A percentile compares a stretch with the other conserved stretches of the same genome.
Evolutionary conservation across 768 basidiomycete genomes (phyloP).

Genomic region (Rubroboletus satanas): DNA sequence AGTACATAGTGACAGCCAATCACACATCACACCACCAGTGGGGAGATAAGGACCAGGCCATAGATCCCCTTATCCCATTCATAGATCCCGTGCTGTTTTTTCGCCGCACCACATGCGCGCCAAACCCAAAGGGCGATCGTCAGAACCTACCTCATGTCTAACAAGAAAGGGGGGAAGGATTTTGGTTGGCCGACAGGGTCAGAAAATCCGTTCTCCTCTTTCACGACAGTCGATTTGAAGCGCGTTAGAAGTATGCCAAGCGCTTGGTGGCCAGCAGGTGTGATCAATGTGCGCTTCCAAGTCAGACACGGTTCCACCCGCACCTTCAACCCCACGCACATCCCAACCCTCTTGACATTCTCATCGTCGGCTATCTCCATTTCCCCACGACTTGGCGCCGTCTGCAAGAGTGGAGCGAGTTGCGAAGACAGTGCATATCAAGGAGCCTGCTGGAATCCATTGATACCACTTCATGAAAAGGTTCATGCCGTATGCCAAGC

Average conservation of each 20-base stretch:
- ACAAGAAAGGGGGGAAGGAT: neutral
- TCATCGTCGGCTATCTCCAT: neutral
- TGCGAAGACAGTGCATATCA: neutral
- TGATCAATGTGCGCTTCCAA: slow-evolving; percentile 8
- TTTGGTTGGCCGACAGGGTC: slow-evolving; percentile 3
- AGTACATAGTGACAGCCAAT: neutral
- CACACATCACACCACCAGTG: neutral
- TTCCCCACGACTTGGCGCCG: neutral
- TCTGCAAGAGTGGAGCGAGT: neutral
- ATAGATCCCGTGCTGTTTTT: slow-evolving; percentile 2
- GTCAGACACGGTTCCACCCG: neutral
- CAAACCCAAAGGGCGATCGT: neutral
- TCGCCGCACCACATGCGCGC: neutral
- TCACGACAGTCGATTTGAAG: neutral
- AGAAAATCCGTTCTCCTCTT: neutral
- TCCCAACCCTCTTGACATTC: neutral
- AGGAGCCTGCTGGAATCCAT: neutral
- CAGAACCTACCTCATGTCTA: slow-evolving; percentile 3
- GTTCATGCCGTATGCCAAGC: neutral
- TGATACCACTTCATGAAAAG: neutral
- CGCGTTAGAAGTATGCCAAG: neutral
- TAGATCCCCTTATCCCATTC: neutral
- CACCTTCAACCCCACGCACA: neutral
- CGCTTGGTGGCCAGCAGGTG: neutral
- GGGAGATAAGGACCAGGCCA: neutral